These are phyloP conservation scores for Cadophora gregata DNA, from an alignment of 2,329 filamentous ascomycete genomes.

Conservation along the genomic window DNA sequence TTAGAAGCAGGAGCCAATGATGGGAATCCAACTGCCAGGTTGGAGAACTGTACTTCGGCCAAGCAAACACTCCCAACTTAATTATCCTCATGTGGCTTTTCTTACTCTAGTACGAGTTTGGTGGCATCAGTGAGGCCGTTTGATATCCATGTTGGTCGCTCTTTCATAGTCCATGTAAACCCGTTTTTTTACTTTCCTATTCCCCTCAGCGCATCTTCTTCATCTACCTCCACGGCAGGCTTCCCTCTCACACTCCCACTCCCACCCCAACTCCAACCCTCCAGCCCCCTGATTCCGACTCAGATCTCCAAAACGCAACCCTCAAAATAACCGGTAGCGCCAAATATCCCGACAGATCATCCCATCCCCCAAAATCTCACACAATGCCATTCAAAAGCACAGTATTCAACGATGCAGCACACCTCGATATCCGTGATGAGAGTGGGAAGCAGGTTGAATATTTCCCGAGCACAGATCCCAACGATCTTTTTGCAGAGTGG, in stretches of 20 bases:
- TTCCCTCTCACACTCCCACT: neutral
- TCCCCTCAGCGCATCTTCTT: slow-evolving; percentile 4
- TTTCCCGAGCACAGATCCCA: neutral
- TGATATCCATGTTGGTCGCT: no score
- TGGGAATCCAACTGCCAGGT: no score
- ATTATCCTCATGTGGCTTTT: no score
- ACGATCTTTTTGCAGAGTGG: neutral
- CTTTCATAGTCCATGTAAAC: no score
- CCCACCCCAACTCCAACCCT: neutral
- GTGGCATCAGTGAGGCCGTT: no score
- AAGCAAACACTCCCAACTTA: no score
- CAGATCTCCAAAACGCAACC: neutral
- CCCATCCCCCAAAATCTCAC: neutral
- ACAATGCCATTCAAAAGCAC: neutral
- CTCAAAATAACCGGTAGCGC: neutral
- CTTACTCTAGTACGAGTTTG: no score
- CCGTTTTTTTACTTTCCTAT: no score
- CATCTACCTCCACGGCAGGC: neutral
- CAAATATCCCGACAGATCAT: neutral
- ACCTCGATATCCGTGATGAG: neutral
- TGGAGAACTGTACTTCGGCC: no score
- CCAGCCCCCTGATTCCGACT: neutral
- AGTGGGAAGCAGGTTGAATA: neutral
- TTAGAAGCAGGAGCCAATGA: no score
- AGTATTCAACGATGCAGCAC: neutral